Conservation (phyloP, 768 basidiomycete species). For the Dacryopinax primogenitus region DNA sequence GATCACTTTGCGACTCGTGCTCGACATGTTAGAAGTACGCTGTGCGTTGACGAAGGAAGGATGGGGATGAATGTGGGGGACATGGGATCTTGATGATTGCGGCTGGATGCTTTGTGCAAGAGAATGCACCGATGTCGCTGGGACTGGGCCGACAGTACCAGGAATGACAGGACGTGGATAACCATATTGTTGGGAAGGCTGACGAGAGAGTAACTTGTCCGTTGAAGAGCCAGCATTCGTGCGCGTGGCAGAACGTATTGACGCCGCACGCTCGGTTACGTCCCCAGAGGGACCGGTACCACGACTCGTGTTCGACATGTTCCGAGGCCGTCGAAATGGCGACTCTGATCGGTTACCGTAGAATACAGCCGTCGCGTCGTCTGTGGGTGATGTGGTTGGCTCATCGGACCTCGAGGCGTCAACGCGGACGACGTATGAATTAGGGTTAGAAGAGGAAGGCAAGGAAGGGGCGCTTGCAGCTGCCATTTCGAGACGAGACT, state of each 20-base stretch:
- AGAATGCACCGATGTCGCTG: background rate
- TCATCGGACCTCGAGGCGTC: background rate
- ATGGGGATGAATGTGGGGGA: conserved; percentile 1
- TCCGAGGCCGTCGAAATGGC: background rate
- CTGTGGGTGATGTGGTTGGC: background rate
- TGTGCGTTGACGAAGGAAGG: conserved; percentile 1
- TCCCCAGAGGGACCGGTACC: background rate
- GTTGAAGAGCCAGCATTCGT: background rate
- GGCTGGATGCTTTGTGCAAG: background rate
- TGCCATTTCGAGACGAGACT: background rate
- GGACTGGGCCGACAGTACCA: background rate
- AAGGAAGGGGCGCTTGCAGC: background rate
- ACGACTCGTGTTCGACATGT: background rate
- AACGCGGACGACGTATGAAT: background rate
- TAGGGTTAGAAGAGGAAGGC: background rate
- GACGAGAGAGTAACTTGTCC: background rate
- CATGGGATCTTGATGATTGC: conserved; percentile 4
- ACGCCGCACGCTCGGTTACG: background rate
- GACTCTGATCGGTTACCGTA: background rate
- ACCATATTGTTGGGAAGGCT: background rate
- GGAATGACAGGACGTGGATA: background rate
- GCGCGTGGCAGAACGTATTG: background rate
- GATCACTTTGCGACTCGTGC: conserved; percentile 4
- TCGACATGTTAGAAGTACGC: background rate
- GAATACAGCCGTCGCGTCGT: background rate